Evolutionary conservation across 1,139 yeast species (phyloP).

Genomic region (Ogataea hybrid): DNA sequence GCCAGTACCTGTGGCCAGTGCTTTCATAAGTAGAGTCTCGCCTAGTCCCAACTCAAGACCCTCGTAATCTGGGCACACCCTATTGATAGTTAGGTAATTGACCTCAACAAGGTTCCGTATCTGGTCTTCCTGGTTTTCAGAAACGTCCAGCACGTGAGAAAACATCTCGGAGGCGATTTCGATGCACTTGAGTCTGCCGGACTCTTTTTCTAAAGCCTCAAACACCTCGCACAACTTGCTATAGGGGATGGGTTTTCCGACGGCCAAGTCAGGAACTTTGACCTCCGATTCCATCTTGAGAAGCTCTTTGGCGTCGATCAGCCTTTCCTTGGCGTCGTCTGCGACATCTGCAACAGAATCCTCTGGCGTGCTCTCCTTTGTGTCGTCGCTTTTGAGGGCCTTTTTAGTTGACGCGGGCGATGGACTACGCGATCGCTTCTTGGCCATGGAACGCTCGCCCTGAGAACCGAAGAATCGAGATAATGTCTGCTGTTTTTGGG

Average conservation of each 20-base stretch:
- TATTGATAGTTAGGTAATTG: slow-evolving; percentile 80
- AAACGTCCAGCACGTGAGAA: slow-evolving; percentile 52
- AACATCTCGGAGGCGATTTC: slow-evolving; percentile 73
- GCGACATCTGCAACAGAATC: slow-evolving; percentile 14
- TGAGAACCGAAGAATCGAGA: slow-evolving; percentile 22
- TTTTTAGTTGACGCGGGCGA: slow-evolving; percentile 2
- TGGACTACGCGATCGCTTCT: slow-evolving; percentile 12
- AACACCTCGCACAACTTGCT: slow-evolving; percentile 65
- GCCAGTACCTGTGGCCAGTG: slow-evolving; percentile 90
- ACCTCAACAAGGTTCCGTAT: slow-evolving; percentile 64
- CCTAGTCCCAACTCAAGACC: slow-evolving; percentile 93
- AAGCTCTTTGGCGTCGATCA: slow-evolving; percentile 22
- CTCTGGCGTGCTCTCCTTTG: neutral
- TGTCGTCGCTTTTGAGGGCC: slow-evolving; percentile 3
- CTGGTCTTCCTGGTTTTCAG: slow-evolving; percentile 32
- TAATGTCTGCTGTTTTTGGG: slow-evolving; percentile 26
- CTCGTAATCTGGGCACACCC: slow-evolving; percentile 94
- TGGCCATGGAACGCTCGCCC: slow-evolving; percentile 1
- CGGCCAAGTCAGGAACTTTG: slow-evolving; percentile 8
- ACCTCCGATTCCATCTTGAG: slow-evolving; percentile 19
- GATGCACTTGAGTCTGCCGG: slow-evolving; percentile 79
- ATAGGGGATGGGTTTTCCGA: slow-evolving; percentile 50
- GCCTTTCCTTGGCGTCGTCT: slow-evolving; percentile 20
- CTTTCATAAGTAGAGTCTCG: slow-evolving; percentile 81
- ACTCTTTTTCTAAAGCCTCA: slow-evolving; percentile 71